Evolutionary conservation across 768 basidiomycete genomes (phyloP).

Genomic region (Pleurotus pulmonarius): DNA sequence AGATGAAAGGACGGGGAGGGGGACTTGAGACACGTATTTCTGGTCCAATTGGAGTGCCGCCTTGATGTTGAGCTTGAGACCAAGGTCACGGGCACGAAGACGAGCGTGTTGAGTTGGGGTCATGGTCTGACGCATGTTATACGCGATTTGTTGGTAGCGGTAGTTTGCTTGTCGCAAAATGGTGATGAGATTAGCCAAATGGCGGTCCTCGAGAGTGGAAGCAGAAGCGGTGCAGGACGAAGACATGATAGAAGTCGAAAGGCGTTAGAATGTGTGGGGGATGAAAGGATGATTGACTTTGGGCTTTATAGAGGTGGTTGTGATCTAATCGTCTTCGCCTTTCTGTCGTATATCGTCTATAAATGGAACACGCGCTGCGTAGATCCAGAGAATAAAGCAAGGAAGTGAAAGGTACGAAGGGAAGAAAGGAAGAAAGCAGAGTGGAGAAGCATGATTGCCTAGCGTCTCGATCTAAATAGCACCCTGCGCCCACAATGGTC

Average conservation of each 20-base stretch:
- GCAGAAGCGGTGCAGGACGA: not conserved
- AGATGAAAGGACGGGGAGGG: slow-evolving; percentile 27
- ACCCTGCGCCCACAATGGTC: slow-evolving; percentile 1
- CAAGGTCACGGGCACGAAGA: slow-evolving; percentile 38
- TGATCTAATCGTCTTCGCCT: not conserved
- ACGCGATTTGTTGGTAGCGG: slow-evolving; percentile 35
- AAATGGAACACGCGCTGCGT: not conserved
- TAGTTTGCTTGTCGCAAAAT: slow-evolving; percentile 41
- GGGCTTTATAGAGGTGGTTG: not conserved
- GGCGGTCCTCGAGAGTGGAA: slow-evolving; percentile 19
- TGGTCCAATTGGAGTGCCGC: slow-evolving; percentile 37
- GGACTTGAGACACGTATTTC: slow-evolving; percentile 33
- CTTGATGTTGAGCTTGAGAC: slow-evolving; percentile 40
- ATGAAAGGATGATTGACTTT: not conserved
- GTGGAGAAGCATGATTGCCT: not conserved
- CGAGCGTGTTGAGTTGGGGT: slow-evolving; percentile 44
- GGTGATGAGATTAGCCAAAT: slow-evolving; percentile 31
- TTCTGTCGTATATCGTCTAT: not conserved
- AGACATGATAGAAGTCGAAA: not conserved
- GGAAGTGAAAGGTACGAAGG: not conserved
- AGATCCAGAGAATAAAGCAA: not conserved
- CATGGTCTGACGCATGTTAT: slow-evolving; percentile 28
- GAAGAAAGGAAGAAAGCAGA: slow-evolving; percentile 4
- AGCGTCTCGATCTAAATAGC: not conserved
- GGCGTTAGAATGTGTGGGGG: not conserved